Evolutionary conservation across 306 rosid species (phyloP).

Genomic region (Cotoneaster glaucophyllus): DNA sequence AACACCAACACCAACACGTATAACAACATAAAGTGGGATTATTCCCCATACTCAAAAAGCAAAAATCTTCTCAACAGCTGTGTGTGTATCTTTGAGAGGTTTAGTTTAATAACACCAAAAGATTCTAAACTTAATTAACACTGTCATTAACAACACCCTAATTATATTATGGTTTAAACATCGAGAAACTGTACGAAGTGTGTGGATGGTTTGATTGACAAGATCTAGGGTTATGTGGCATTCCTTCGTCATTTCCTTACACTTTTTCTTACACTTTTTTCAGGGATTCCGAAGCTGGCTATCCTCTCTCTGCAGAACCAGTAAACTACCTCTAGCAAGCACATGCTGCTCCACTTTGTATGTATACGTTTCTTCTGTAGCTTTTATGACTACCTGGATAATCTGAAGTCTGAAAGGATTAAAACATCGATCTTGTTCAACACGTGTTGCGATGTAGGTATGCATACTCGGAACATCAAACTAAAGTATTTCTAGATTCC

Average conservation of each 20-base stretch:
- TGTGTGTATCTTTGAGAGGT: slow-evolving; percentile 38
- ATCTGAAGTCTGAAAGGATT: neutral
- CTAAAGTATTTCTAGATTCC: slow-evolving; percentile 27
- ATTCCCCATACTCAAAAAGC: slow-evolving; percentile 48
- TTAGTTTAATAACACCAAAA: slow-evolving; percentile 26
- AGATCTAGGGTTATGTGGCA: slow-evolving; percentile 35
- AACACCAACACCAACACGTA: slow-evolving; percentile 12
- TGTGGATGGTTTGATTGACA: slow-evolving; percentile 35
- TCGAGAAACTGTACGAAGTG: slow-evolving; percentile 29
- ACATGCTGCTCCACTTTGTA: slow-evolving; percentile 52
- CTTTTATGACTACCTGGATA: neutral
- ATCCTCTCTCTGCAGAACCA: slow-evolving; percentile 19
- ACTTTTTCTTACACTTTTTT: slow-evolving; percentile 32
- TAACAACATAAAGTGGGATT: slow-evolving; percentile 33
- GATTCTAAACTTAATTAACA: slow-evolving; percentile 32
- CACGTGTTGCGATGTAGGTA: slow-evolving; percentile 37
- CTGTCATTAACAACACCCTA: slow-evolving; percentile 5
- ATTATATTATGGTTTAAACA: slow-evolving; percentile 16
- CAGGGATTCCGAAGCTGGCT: slow-evolving; percentile 57
- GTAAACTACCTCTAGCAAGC: slow-evolving; percentile 38
- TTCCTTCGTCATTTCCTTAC: slow-evolving; percentile 31
- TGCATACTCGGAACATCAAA: slow-evolving; percentile 26
- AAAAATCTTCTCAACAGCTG: slow-evolving; percentile 59
- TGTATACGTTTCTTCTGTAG: neutral
- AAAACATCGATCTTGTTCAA: neutral